Evolutionary conservation across 2,329 filamentous ascomycete genomes (phyloP).

Genomic region (Scleromitrula shiraiana): DNA sequence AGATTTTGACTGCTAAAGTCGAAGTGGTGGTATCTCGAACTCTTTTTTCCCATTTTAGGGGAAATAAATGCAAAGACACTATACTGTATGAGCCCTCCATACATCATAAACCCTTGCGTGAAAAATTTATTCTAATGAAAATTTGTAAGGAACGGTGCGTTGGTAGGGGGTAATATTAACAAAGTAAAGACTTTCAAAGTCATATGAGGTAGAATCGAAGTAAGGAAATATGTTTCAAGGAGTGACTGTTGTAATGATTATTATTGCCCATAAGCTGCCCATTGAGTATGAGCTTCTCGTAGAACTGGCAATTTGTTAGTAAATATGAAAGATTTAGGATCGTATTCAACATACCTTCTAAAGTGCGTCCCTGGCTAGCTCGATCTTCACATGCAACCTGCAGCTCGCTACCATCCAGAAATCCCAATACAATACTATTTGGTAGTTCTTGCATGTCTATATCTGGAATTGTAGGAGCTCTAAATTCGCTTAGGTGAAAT

Average conservation of each 20-base stretch:
- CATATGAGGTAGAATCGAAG: neutral
- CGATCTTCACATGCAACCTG: constrained; percentile 59
- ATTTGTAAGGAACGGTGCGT: neutral
- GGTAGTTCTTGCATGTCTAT: constrained; percentile 88
- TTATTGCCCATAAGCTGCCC: constrained; percentile 22
- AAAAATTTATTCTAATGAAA: neutral
- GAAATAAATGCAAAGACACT: neutral
- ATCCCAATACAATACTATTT: constrained; percentile 64
- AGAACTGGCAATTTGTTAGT: constrained; percentile 20
- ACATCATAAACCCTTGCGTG: constrained; percentile 5
- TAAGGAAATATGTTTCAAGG: neutral
- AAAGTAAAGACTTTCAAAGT: constrained; percentile 7
- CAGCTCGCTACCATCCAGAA: constrained; percentile 54
- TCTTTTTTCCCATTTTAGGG: neutral
- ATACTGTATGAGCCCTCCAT: neutral
- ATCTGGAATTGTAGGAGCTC: constrained; percentile 71
- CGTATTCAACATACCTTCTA: constrained; percentile 32
- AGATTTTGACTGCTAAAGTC: constrained; percentile 5
- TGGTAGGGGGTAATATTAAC: constrained; percentile 1
- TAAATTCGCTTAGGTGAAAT: constrained; percentile 82
- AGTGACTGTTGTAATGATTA: constrained; percentile 2
- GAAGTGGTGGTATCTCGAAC: constrained; percentile 5
- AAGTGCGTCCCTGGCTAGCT: constrained; percentile 45
- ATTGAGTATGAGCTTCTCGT: constrained; percentile 24
- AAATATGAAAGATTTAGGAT: neutral